Evolutionary conservation across 768 basidiomycete genomes (phyloP), one percentile per base, ranked within the genome.

Genomic region (Tephrocybe rancida): DNA sequence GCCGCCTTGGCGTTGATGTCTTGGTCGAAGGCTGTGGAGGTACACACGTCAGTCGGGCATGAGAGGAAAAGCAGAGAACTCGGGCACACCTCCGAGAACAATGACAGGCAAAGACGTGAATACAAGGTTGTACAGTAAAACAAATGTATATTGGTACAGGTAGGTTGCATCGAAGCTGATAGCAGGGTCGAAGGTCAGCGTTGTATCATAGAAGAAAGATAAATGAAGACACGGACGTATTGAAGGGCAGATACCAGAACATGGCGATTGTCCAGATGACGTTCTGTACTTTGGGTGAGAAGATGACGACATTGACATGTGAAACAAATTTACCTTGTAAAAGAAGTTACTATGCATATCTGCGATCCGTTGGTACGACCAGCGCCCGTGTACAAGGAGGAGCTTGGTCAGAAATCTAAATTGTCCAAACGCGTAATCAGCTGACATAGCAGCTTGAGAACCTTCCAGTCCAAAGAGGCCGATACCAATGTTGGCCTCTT

Each of bases 291-390:
- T 21, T 34, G n/a, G 43, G 21, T 43, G 13, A 38, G 25, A 16
- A 24, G 29, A 13, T 10, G 9, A 26, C 5, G 39, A 21, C 38
- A 41, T 7, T 2, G 5, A 30, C 8, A 48, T 51, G 26, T 30
- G 51, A 46, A 34, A 41, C 45, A 25, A 21, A 63, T 77, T 45
- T 35, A 92, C 91, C 84, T 98, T 98, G 81, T 98, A 98, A 73
- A 98, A 98, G 76, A 98, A 98, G 71, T 95, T 97, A 63, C 87
- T 87, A 60, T 95, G 92, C 94, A 98, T 96, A 64, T 96, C 94
- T 14, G 95, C 94, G 38, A 98, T 78, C 38, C 96, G 91, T 62
- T 92, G 90, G 71, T 99, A 98, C 25, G 92, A 95, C 96, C 96
- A 97, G 22, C 93, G 86, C 5, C 96, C 96, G 66, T 99, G 96